Evolutionary conservation across 192 early-diverging fungal species (phyloP), one percentile per base, ranked within the genome.

Genomic region (Diversispora epigaea): DNA sequence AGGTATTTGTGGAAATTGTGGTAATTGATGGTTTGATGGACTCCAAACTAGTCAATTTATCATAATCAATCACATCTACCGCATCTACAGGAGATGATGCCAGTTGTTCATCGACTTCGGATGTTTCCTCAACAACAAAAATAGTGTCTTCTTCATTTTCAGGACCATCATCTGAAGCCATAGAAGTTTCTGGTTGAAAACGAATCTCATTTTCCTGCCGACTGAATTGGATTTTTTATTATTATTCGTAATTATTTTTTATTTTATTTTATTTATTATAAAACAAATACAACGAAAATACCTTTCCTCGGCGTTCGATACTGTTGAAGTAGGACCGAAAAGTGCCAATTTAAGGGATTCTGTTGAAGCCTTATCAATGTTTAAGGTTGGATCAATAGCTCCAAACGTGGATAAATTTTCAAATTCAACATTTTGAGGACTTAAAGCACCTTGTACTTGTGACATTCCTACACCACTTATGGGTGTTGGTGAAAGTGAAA

Each of bases 301-400:
- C 68, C 68, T 70, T 70, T 56, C 52, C n/a, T 55, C 68, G 19
- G 41, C 11, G 21, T 15, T 32, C 54, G 25, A 6, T 50, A 9
- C 19, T 49, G 40, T 9, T n/a, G 47, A 21, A 25, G 64, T 19
- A 6, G n/a, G 76, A 44, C 83, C 83, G 69, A 84, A 84, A 43
- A 84, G 58, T 3, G 79, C 81, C 22, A 79, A 64, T 67, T 84
- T 84, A 11, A 84, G 68, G 49, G 78, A 78, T 10, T 80, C 76
- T 12, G 83, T 82, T 55, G 60, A 61, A 43, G 47, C 61, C 54
- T 56, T 65, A 41, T 75, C 73, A 12, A 75, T 40, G 46, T 63
- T 65, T 55, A 75, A 65, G n/a, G 73, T 75, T 12, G 73, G 73
- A 46, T 73, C 58, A 46, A 11, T 21, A 6, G 14, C n/a, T 39